Base-by-base conservation (phyloP, 768 basidiomycete species). In the Termitomyces sp. region DNA sequence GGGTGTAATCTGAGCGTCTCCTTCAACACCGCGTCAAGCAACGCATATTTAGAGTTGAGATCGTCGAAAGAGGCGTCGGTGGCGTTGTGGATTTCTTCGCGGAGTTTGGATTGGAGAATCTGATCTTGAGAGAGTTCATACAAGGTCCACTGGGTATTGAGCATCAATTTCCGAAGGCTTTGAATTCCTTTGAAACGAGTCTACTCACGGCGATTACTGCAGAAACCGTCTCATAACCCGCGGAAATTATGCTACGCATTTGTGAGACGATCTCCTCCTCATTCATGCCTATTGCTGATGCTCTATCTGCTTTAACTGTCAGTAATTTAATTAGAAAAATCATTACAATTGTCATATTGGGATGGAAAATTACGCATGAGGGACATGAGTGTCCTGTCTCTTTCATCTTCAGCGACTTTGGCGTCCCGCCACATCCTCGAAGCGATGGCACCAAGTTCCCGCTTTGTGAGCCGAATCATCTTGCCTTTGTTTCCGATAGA, bases 1-100 rank as follows among this genome's bases (percentile, higher is more conserved):
- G 85, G 79, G 60, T 86, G 82, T 43, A 86, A 64, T 27, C 86
- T 79, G 16, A 88, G 68, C 3, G 80, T 80, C 65, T 87, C 85
- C 60, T 80, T 79, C 42, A 88, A 54, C 9, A 84, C 78, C 1
- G 84, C 82, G 49, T 88, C 81, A 16, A 89, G 73, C 40, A 85
- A 70, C 1, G 82, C 80, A 55, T 74, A 77, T 39, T 72, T 68
- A 58, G 67, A 72, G 50, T 76, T 79, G 51, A 85, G 62, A 25
- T 75, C 70, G 40, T 84, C 83, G 47, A 81, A 78, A 3, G 80
- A 73, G 9, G 82, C 75, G 43, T 83, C 74, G 13, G 68, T 68
- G 22, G 76, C 72, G 7, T 68, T 67, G 16, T 69, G 69, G 15
- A 84, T 65, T 61, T 85, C 84, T 50, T 79, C 75, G 5, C 88